Evolutionary conservation across 139 green algal species (phyloP), one percentile per base, ranked within the genome.

Genomic region (Choricystis sp.): DNA sequence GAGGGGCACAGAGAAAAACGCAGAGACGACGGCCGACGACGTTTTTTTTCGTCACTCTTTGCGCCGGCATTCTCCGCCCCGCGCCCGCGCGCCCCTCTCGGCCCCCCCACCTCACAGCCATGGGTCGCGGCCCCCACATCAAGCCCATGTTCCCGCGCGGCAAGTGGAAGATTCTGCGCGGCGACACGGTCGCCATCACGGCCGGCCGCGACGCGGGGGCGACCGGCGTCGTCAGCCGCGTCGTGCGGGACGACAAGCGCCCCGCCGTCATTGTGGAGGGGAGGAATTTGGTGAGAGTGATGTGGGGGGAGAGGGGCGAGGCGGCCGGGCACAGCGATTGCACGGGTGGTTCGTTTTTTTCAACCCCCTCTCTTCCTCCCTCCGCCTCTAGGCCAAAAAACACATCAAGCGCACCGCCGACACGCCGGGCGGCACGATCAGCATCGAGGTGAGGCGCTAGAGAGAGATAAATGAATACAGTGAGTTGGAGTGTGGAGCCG

Each of bases 161-260:
- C 61, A 79, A 78, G 27, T 86, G 77, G 77, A 79, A 74, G 31
- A 80, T 88, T 3, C 28, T 85, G 27, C 60, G 72, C 3, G 81
- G 81, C 1, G 81, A 88, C 48, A 79, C 67, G 21, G 84, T 91
- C 1, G 70, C 78, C 22, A 73, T 91, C 4, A 78, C 27, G 28
- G 69, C 79, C n/a, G 84, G 84, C 40, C 90, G 87, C 71, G 84
- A 91, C 63, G 71, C 72, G 26, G 84, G 84, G 1, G 67, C 83
- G 64, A 75, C 69, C 23, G 84, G 84, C 23, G 79, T 64, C 1
- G 74, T 91, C 16, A 61, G 62, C 55, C 76, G 74, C 31, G 79
- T 85, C 26, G 72, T 81, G 2, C 75, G 79, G 26, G 73, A 83
- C 65, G 19, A 60, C 0, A 70, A 77, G 40, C 79, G 75, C 19